A percentile compares a stretch with the other conserved stretches of the same genome.
Evolutionary conservation across 768 basidiomycete species (phyloP).

Genomic region (Pulveroboletus sp.): DNA sequence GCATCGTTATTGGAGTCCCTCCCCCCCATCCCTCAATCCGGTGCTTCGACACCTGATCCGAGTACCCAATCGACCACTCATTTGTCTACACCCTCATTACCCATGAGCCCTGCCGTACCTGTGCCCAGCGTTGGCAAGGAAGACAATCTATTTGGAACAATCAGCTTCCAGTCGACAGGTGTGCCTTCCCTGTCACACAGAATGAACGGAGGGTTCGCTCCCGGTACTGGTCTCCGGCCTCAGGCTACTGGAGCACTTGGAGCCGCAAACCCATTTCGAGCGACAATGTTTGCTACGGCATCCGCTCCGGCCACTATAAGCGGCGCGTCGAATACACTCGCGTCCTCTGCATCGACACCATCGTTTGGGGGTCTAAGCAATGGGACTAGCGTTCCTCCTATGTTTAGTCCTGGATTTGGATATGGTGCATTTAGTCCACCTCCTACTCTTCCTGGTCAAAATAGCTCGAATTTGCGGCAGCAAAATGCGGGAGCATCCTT

Average conservation of each 20-base stretch:
- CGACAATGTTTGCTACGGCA: slow-evolving; percentile 48
- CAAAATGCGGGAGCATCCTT: slow-evolving; percentile 44
- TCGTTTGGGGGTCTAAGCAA: slow-evolving; percentile 20
- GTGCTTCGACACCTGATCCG: slow-evolving; percentile 42
- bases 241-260: slow-evolving; percentile 54
- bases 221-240: slow-evolving; percentile 50
- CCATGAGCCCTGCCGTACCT: slow-evolving; percentile 12
- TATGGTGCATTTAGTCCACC: slow-evolving; percentile 20
- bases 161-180: slow-evolving; percentile 36
- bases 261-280: slow-evolving; percentile 60
- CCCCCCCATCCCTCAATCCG: slow-evolving; percentile 66
- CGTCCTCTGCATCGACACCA: slow-evolving; percentile 25
- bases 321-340: slow-evolving; percentile 4
- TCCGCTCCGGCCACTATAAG: slow-evolving; percentile 14
- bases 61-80: slow-evolving; percentile 10
- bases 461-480: slow-evolving; percentile 29
- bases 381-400: slow-evolving; percentile 1
- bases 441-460: slow-evolving; percentile 19
- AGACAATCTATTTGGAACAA: slow-evolving; percentile 19
- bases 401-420: slow-evolving; percentile 16
- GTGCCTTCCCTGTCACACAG: slow-evolving; percentile 6
- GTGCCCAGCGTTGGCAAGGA: slow-evolving; percentile 13
- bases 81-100: slow-evolving; percentile 23
- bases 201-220: slow-evolving; percentile 19
- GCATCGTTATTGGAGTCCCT: slow-evolving; percentile 67